Base-by-base conservation (phyloP, 208 protist species). In the Trichomonas vaginalis region DNA sequence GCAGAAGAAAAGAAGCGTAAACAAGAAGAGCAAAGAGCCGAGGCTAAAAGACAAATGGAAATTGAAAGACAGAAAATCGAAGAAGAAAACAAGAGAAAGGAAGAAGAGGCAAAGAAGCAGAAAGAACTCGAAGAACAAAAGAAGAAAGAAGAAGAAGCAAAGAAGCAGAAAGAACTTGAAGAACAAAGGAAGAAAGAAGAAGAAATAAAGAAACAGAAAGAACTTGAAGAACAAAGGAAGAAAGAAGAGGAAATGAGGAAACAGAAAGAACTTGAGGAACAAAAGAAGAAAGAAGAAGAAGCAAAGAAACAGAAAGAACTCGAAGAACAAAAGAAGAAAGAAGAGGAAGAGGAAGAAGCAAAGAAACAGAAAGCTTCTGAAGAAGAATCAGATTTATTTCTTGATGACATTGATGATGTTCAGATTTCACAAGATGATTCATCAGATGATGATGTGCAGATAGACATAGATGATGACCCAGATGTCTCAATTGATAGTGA, bases 231-330 rank as follows among this genome's bases (percentile, higher is more conserved):
- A 35, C 45, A 95, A 56, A 95, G n/a, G 48, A 95, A 56, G 48
- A 95, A 95, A 27, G 48, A 95, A 95, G 86, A 95, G 21, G 48
- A 56, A 95, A 95, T n/a, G n/a, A n/a, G 21, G 17, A 56, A 27
- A 95, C 45, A 56, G 48, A 95, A 95, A 95, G 86, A 95, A 27
- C 32, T 48, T 4, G 12, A 95, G n/a, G 86, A 95, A 95, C 14
- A 56, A 27, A 95, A 95, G 48, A 56, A 95, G n/a, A 8, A n/a
- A 12, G 48, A 95, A 95, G 86, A 95, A 95, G 48, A 56, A 95
- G 17, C 56, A 27, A 27, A 70, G 56, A 70, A 70, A 70, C n/a
- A 8, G 56, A 70, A 70, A 70, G 56, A 70, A n/a, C 21, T 70
- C 21, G n/a, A 70, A 70, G 21, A n/a, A 4, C 21, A 70, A 8